Conservation (phyloP, 768 basidiomycete genomes). For the Termitomyces sp. region DNA sequence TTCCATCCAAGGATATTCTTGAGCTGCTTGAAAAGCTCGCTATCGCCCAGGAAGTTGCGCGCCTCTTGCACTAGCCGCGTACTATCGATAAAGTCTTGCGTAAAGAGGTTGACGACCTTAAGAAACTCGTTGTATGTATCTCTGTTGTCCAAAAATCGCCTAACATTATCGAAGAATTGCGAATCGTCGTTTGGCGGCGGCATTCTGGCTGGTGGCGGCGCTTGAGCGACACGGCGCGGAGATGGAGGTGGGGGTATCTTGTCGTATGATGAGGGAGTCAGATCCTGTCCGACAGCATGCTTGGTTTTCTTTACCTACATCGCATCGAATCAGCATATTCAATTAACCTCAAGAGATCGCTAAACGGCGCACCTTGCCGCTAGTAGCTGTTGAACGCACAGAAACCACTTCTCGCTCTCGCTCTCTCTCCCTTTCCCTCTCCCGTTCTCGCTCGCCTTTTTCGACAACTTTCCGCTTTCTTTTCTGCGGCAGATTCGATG, state of each 20-base stretch:
- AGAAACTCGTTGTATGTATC: slow-evolving; percentile 92
- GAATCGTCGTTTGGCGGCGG: slow-evolving; percentile 39
- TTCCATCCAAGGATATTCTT: slow-evolving; percentile 87
- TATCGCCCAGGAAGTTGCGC: slow-evolving; percentile 68
- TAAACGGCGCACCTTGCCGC: slow-evolving; percentile 30
- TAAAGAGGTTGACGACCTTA: slow-evolving; percentile 91
- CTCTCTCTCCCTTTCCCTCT: neutral
- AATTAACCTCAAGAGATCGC: neutral
- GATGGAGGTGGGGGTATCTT: slow-evolving; percentile 30
- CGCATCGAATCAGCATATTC: neutral
- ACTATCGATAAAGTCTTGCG: slow-evolving; percentile 89
- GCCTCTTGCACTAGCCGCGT: slow-evolving; percentile 79
- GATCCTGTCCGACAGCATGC: slow-evolving; percentile 32
- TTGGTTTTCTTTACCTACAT: slow-evolving; percentile 30
- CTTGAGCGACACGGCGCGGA: slow-evolving; percentile 17
- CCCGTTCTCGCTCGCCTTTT: slow-evolving; percentile 34
- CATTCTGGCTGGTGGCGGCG: slow-evolving; percentile 22
- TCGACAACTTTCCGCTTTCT: slow-evolving; percentile 62
- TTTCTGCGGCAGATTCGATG: slow-evolving; percentile 51
- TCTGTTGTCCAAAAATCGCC: slow-evolving; percentile 61
- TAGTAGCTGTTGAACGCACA: slow-evolving; percentile 25
- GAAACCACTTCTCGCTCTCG: slow-evolving; percentile 20
- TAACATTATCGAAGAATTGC: slow-evolving; percentile 91
- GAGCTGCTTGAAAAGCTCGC: slow-evolving; percentile 77
- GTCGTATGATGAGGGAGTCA: slow-evolving; percentile 31